Percentiles rank a stretch among this genome's conserved stretches.
phyloP scores from a whole-genome alignment of 208 protist genomes.

The Trypanosoma theileri region DNA sequence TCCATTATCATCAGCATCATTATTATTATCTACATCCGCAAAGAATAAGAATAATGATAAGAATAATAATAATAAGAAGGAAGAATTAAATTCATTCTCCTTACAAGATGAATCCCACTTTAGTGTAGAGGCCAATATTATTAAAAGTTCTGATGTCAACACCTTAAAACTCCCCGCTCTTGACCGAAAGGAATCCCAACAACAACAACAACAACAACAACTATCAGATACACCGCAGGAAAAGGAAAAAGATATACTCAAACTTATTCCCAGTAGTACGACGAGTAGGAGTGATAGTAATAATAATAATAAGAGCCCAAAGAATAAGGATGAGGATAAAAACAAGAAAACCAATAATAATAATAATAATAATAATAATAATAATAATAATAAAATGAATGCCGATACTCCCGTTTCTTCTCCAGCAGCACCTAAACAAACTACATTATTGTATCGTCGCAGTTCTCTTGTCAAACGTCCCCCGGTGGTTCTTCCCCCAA shows the following conservation, averaged over 20 bases:
- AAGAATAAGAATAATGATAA: not conserved
- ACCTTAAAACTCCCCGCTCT: too few relatives aligned
- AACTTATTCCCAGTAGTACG: not conserved
- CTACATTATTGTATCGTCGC: not conserved
- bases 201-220: not conserved
- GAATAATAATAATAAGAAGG: too few relatives aligned
- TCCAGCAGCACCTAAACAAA: too few relatives aligned
- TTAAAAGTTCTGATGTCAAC: too few relatives aligned
- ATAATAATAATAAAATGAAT: too few relatives aligned
- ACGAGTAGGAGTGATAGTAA: not conserved
- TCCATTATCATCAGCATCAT: not conserved
- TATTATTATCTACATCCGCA: not conserved
- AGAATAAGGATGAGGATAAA: not conserved
- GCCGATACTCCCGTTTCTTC: too few relatives aligned
- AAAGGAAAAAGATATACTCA: not conserved
- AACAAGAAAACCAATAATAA: too few relatives aligned
- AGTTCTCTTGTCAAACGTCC: not conserved
- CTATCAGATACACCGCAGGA: too few relatives aligned
- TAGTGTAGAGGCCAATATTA: too few relatives aligned
- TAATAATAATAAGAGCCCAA: not conserved
- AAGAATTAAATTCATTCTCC: too few relatives aligned
- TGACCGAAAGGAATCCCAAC: not conserved
- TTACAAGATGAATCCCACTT: too few relatives aligned
- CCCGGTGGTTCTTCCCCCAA: slow-evolving; percentile 24
- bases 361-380: too few relatives aligned